Evolutionary conservation across 164 flowering plant species (phyloP).

Genomic region (Kalanchoe fedtschenkoi): DNA sequence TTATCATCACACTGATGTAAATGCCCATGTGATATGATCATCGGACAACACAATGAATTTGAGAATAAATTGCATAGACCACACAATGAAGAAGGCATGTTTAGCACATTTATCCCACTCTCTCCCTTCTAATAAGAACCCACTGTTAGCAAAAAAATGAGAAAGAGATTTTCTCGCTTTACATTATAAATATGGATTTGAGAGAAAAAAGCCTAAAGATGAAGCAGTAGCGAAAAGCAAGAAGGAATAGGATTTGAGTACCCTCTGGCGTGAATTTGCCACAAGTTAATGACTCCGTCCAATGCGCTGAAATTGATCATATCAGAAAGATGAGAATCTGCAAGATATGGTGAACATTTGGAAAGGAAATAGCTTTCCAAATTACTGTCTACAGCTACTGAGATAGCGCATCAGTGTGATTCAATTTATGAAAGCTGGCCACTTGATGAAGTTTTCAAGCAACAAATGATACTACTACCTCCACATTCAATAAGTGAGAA

Average conservation of each 20-base stretch:
- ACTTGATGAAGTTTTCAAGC: neutral
- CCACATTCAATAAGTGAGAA: neutral
- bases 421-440: neutral
- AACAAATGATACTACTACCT: neutral
- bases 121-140: no score
- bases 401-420: neutral
- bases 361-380: neutral
- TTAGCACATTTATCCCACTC: no score
- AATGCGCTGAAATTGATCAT: conserved; percentile 3
- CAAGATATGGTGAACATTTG: neutral
- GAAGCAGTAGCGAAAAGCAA: neutral
- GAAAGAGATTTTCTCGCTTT: no score
- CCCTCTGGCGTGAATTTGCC: conserved; percentile 9
- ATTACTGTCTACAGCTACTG: neutral
- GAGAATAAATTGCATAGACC: neutral
- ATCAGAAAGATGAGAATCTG: neutral
- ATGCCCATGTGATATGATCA: neutral
- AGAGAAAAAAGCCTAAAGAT: neutral
- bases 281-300: conserved; percentile 7
- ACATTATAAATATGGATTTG: neutral
- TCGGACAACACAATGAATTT: neutral
- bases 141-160: neutral
- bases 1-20: neutral
- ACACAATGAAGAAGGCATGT: no score
- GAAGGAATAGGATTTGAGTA: neutral